Conservation (phyloP, 768 basidiomycete genomes). For the Leccinum sublutescens region DNA sequence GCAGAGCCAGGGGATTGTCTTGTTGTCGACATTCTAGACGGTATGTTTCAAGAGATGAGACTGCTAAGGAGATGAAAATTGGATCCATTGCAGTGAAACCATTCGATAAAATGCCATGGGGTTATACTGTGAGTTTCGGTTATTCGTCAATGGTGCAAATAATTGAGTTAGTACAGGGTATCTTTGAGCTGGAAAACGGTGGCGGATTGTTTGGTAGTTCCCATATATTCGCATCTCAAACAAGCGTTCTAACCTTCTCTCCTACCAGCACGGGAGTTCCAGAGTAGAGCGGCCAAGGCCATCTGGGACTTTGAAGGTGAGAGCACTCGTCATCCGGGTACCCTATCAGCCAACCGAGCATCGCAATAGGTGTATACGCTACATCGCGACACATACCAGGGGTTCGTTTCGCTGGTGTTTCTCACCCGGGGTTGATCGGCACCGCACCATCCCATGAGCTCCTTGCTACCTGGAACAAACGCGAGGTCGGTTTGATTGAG, state of each 20-base stretch:
- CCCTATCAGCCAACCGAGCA: background rate
- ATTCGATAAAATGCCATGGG: slow-evolving; percentile 80
- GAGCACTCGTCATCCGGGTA: background rate
- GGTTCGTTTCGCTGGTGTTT: slow-evolving; percentile 74
- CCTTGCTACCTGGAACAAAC: slow-evolving; percentile 70
- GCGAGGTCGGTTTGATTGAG: slow-evolving; percentile 64
- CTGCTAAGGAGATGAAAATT: background rate
- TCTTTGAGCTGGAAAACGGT: slow-evolving; percentile 72
- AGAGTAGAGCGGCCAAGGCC: slow-evolving; percentile 71
- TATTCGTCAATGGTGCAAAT: background rate
- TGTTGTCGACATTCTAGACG: slow-evolving; percentile 78
- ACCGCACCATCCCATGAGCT: slow-evolving; percentile 75
- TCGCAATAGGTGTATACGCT: slow-evolving; percentile 57
- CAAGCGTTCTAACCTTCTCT: background rate
- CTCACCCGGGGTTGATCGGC: slow-evolving; percentile 74
- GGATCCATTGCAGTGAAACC: slow-evolving; percentile 45
- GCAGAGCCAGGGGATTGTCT: slow-evolving; percentile 79
- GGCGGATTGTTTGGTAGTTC: slow-evolving; percentile 66
- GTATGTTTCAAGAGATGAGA: slow-evolving; percentile 30
- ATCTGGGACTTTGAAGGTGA: slow-evolving; percentile 77
- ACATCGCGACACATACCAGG: slow-evolving; percentile 76
- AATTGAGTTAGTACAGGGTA: slow-evolving; percentile 45
- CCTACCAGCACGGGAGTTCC: slow-evolving; percentile 55
- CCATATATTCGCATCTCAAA: background rate
- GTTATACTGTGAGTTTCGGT: slow-evolving; percentile 54